phyloP scores from a whole-genome alignment of 2,329 filamentous ascomycete genomes.

The Rhytidhysteron rufulum region DNA sequence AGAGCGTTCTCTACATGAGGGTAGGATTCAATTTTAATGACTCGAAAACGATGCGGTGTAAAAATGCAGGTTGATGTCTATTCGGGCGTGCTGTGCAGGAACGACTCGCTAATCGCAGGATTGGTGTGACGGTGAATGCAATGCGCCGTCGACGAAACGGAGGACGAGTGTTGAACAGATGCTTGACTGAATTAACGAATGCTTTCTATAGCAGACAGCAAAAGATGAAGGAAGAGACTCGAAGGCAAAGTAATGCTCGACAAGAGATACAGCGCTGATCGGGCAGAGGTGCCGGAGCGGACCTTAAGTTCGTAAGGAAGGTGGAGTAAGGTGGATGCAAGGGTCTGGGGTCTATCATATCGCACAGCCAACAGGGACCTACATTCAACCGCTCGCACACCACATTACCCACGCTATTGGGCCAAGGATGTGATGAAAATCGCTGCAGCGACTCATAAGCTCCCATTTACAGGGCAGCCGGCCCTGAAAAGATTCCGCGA shows the following conservation, averaged over 20 bases:
- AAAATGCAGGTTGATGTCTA: conserved; percentile 21
- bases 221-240: conserved; percentile 9
- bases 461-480: neutral
- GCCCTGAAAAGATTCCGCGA: conserved; percentile 14
- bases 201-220: conserved; percentile 3
- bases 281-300: conserved; percentile 20
- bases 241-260: conserved; percentile 7
- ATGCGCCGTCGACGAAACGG: conserved; percentile 13
- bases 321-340: conserved; percentile 27
- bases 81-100: conserved; percentile 18
- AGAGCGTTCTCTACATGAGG: conserved; percentile 28
- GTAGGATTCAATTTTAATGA: conserved; percentile 15
- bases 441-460: conserved; percentile 12
- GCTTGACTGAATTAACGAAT: conserved; percentile 11
- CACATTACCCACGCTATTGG: conserved; percentile 30
- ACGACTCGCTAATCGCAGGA: conserved; percentile 17
- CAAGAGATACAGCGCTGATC: conserved; percentile 22
- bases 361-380: conserved; percentile 31
- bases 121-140: conserved; percentile 18
- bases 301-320: conserved; percentile 29
- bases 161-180: too few species aligned
- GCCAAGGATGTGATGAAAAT: conserved; percentile 33
- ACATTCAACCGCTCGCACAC: conserved; percentile 32
- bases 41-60: conserved; percentile 29
- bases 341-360: conserved; percentile 24